Conservation (phyloP, 306 rosid genomes). For the Trifolium fragiferum region DNA sequence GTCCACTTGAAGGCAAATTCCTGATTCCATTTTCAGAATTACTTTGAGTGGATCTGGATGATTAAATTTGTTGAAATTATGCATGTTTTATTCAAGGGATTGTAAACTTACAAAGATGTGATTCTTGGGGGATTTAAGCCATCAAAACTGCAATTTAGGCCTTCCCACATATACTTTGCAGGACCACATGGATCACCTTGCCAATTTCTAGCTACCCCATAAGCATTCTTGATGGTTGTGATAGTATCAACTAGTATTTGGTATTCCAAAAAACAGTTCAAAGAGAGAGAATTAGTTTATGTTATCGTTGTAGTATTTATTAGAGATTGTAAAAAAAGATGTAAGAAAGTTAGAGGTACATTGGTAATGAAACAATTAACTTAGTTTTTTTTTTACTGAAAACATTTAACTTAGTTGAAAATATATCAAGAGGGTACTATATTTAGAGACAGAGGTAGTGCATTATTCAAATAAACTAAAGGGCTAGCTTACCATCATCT, state of each 20-base stretch:
- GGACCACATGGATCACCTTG: constrained; percentile 71
- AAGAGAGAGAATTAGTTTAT: neutral
- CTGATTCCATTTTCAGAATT: constrained; percentile 43
- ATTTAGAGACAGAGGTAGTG: no score
- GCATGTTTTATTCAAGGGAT: neutral
- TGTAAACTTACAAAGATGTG: constrained; percentile 53
- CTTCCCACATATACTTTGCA: constrained; percentile 51
- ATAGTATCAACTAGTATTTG: constrained; percentile 56
- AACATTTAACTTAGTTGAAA: no score
- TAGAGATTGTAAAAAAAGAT: no score
- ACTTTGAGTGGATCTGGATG: neutral
- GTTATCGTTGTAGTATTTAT: no score
- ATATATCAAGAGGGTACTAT: no score
- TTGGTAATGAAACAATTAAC: no score
- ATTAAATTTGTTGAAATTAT: neutral
- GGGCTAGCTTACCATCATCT: constrained; percentile 39
- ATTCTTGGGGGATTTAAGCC: constrained; percentile 46
- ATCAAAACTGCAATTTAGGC: constrained; percentile 56
- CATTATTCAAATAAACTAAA: no score
- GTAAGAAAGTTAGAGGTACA: no score
- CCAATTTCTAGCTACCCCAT: constrained; percentile 57
- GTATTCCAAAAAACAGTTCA: neutral
- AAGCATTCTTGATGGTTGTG: constrained; percentile 55
- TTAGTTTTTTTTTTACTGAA: no score
- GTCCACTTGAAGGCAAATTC: constrained; percentile 54